Conservation (phyloP, 768 basidiomycete genomes). For the Leccinum imitatum region DNA sequence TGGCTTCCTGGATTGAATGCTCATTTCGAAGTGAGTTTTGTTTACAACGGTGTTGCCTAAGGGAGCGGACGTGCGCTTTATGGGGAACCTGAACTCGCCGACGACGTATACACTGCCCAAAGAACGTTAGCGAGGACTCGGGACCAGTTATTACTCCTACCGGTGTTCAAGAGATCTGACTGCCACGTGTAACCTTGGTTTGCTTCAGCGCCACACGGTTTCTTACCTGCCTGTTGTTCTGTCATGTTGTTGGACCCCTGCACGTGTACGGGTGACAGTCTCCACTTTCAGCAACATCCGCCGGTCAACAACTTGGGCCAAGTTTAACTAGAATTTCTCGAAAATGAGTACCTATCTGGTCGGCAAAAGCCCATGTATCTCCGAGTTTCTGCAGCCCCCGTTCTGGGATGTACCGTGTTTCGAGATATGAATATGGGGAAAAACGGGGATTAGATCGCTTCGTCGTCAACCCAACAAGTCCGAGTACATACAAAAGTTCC, state of each 20-base stretch:
- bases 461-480: neutral
- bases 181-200: neutral
- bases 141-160: neutral
- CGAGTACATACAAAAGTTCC: neutral
- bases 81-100: neutral
- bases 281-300: too few relatives aligned
- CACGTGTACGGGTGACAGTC: too few relatives aligned
- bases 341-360: neutral
- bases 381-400: neutral
- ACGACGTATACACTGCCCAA: neutral
- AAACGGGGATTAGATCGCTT: neutral
- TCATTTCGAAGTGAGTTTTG: too few relatives aligned
- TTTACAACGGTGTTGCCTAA: too few relatives aligned
- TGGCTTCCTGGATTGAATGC: too few relatives aligned
- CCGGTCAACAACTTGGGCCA: too few relatives aligned
- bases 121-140: neutral
- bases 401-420: neutral
- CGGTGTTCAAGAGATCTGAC: neutral
- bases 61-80: neutral
- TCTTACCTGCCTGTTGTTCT: neutral
- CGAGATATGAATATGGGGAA: neutral
- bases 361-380: neutral
- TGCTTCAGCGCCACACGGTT: neutral
- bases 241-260: too few relatives aligned
- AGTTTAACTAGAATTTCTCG: neutral